Percentiles rank a stretch among this genome's conserved stretches.
Conservation (phyloP, 2,329 filamentous ascomycete species). For the Aspergillus sp. region DNA sequence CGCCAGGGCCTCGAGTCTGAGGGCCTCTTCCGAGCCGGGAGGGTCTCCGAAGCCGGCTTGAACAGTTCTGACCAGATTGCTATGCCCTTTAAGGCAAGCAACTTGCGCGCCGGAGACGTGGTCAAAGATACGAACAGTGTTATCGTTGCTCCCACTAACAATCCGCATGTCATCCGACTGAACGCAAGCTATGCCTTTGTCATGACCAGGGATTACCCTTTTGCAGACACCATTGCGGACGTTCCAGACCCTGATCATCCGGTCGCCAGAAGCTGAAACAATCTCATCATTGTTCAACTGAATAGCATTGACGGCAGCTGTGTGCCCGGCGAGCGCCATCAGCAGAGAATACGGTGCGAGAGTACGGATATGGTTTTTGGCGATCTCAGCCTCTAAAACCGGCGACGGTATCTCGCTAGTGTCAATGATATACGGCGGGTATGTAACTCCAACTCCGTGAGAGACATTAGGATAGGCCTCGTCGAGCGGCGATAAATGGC, state of each 20-base stretch:
- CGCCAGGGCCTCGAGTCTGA: conserved; percentile 71
- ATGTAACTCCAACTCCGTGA: conserved; percentile 48
- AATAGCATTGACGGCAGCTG: conserved; percentile 93
- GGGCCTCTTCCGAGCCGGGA: conserved; percentile 76
- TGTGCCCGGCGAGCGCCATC: conserved; percentile 79
- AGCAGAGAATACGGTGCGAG: conserved; percentile 75
- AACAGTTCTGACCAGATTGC: conserved; percentile 85
- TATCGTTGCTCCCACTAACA: conserved; percentile 94
- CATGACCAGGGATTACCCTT: conserved; percentile 81
- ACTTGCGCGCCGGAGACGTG: conserved; percentile 84
- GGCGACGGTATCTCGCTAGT: conserved; percentile 48
- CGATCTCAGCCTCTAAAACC: conserved; percentile 48
- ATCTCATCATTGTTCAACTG: conserved; percentile 85
- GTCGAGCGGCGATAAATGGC: conserved; percentile 59
- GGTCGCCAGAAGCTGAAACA: conserved; percentile 92
- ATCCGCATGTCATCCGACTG: conserved; percentile 94
- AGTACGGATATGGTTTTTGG: conserved; percentile 44
- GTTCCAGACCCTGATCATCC: conserved; percentile 93
- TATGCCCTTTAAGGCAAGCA: conserved; percentile 81
- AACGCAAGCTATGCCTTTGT: conserved; percentile 95
- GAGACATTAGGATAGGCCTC: conserved; percentile 51
- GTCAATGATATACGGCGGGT: conserved; percentile 61
- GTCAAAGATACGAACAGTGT: conserved; percentile 95
- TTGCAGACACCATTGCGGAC: conserved; percentile 77
- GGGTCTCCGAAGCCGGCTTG: conserved; percentile 93